Evolutionary conservation across 2,329 filamentous ascomycete species (phyloP), one percentile per base, ranked within the genome.

Genomic region (Cladosporium cucumerinum): DNA sequence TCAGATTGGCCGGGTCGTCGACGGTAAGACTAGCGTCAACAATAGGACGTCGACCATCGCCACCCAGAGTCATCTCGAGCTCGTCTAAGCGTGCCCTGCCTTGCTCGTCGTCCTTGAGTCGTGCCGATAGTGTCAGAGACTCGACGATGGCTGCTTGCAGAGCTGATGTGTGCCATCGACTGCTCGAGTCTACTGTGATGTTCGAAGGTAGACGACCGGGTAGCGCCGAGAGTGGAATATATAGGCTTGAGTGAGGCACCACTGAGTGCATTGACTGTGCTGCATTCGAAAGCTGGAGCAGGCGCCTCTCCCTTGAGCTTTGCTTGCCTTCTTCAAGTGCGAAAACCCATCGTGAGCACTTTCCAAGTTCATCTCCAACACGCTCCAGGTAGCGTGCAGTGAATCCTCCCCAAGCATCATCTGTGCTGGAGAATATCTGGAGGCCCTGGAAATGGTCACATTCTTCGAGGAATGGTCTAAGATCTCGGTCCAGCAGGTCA

Each of bases 371-470:
- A 74, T 99, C 95, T 67, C 91, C 82, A 65, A 99, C 78, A 32
- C 88, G 84, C 75, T 98, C 79, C 59, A 79, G 70, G 75, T 78
- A 81, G 67, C 72, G 75, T 60, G 77, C 75, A 54, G 80, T 69
- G 76, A 83, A 78, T 66, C 81, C 76, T 68, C 81, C 75, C 81
- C 81, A 82, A 66, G 84, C 77, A 81, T 85, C 71, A 79, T 87
- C 78, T 66, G 84, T 73, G 67, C 83, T 74, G 69, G 84, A 74
- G 72, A 87, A 72, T 69, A 82, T 73, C 71, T 98, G 94, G 21
- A 99, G 82, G 0, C 90, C 94, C 77, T 97, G 93, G 79, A 98
- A 84, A 63, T 92, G 88, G 76, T 99, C 95, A 69, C 93, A 95
- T 78, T 98, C 95, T 79, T 99, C 95, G 2, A 89, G 86, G 74